These are phyloP conservation scores for Lunasporangiospora selenospora DNA, from an alignment of 192 early-diverging fungal species.

Conservation along the genomic window DNA sequence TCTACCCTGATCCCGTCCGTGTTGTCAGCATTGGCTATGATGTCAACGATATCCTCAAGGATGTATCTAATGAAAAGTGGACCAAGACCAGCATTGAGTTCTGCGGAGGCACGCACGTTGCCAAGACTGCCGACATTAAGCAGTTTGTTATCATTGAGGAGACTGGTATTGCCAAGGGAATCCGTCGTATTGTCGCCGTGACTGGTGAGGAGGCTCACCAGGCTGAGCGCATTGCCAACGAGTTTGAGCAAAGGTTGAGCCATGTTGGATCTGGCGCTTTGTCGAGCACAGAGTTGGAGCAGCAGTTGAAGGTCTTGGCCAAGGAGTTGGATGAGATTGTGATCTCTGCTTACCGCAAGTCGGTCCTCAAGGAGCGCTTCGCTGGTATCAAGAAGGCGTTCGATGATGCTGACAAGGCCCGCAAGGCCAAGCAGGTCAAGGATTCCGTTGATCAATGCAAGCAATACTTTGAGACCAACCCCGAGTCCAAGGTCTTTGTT, in stretches of 20 bases:
- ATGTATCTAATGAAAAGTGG: conserved; percentile 86
- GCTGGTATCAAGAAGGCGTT: conserved; percentile 81
- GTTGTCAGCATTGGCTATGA: conserved; percentile 93
- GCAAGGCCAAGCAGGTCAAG: conserved; percentile 86
- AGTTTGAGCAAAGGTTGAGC: conserved; percentile 70
- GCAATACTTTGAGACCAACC: conserved; percentile 36
- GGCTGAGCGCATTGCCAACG: conserved; percentile 69
- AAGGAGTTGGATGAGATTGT: conserved; percentile 82
- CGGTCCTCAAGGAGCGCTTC: conserved; percentile 73
- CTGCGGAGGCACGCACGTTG: conserved; percentile 98
- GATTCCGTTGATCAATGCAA: conserved; percentile 56
- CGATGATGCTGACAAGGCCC: conserved; percentile 88
- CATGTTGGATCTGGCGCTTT: conserved; percentile 59
- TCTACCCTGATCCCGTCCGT: conserved; percentile 97
- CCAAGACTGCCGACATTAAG: conserved; percentile 90
- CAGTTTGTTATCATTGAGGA: conserved; percentile 89
- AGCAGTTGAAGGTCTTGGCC: conserved; percentile 76
- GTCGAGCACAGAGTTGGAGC: conserved; percentile 69
- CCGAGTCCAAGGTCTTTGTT: conserved; percentile 62
- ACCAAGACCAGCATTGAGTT: conserved; percentile 88
- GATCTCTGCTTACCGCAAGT: conserved; percentile 84
- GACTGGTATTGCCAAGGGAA: conserved; percentile 92
- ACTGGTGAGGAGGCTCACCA: conserved; percentile 90
- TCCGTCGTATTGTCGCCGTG: conserved; percentile 92
- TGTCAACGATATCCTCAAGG: conserved; percentile 83